Base-by-base conservation (phyloP, 1,139 yeast species). In the Saccharomyces pastorianus region DNA sequence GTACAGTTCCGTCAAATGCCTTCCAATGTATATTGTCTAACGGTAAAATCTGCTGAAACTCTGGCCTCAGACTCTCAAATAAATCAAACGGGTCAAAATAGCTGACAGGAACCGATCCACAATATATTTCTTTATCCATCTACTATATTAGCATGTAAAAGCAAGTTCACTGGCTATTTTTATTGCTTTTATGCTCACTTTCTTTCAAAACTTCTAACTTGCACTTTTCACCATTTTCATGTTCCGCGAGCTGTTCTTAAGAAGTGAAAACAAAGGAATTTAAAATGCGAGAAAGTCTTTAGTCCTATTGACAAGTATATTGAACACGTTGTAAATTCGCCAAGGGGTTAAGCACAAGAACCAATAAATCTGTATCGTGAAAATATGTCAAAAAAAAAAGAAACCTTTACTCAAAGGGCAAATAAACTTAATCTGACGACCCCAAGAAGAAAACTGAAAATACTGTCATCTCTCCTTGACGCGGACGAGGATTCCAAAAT, bases 41-140 rank as follows among this genome's bases (percentile, higher is more conserved):
- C 2, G 89, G 91, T 3, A 88, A 74, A 55, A 79, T 77, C 13
- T 76, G 59, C 46, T 73, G 71, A 26, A 91, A 69, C 41, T 80
- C 84, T 3, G 73, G 69, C 58, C 77, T 69, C n/a, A 90, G 70
- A 49, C 73, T 71, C 1, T 81, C 78, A 63, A 78, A 86, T 0
- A 85, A 80, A 47, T 81, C 80, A 66, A 88, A 87, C 0, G 98
- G 98, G 67, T 93, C 98, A 69, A 87, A 89, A 69, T 83, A 90
- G 8, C 95, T 90, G 27, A 85, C 72, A 49, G 68, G 66, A 4
- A 83, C 71, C 14, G 38, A 32, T 32, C 38, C 38, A 32, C 17
- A 32, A 32, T 32, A n/a, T 14, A n/a, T 7, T 32, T 32, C 38
- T 32, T n/a, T 13, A 32, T 14, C 38, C 38, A 47, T 47, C 17